Percentiles rank a stretch among this genome's conserved stretches.
Conservation (phyloP, 176 grass and related monocot species). For the Eragrostis curvula region DNA sequence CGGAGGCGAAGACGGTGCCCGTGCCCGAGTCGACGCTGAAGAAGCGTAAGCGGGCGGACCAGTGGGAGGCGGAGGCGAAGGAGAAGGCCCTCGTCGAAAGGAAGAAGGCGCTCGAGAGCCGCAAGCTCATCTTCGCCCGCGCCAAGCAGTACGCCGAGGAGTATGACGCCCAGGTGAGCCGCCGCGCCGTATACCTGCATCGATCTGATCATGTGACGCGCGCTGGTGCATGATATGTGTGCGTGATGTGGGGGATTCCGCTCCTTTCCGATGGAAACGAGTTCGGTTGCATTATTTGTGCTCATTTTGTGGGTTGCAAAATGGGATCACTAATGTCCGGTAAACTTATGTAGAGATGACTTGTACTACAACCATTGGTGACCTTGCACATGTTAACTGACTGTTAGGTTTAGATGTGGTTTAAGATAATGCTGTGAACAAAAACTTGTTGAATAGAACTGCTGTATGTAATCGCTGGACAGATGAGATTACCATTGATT, state of each 20-base stretch:
- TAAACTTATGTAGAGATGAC: background rate
- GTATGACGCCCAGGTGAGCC: too few relatives aligned
- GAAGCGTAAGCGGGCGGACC: conserved; percentile 2
- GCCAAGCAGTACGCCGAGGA: too few relatives aligned
- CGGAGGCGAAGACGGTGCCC: background rate
- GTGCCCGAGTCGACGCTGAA: background rate
- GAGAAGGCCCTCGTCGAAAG: too few relatives aligned
- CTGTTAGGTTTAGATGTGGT: background rate
- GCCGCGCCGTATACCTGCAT: too few relatives aligned
- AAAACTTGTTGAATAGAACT: background rate
- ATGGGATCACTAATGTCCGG: background rate
- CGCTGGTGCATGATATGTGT: background rate
- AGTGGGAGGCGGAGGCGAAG: too few relatives aligned
- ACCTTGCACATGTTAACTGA: background rate
- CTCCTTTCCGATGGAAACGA: background rate
- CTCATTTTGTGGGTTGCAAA: background rate
- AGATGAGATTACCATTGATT: background rate
- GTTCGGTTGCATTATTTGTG: background rate
- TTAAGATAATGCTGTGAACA: background rate
- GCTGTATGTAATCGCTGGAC: background rate
- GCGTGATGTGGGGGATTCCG: background rate
- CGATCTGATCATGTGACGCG: too few relatives aligned
- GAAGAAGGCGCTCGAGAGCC: background rate
- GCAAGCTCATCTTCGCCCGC: conserved; percentile 56
- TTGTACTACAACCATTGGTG: background rate